These are phyloP conservation scores for Pouteria campechiana DNA, from an alignment of 179 eudicot species.

Conservation along the genomic window DNA sequence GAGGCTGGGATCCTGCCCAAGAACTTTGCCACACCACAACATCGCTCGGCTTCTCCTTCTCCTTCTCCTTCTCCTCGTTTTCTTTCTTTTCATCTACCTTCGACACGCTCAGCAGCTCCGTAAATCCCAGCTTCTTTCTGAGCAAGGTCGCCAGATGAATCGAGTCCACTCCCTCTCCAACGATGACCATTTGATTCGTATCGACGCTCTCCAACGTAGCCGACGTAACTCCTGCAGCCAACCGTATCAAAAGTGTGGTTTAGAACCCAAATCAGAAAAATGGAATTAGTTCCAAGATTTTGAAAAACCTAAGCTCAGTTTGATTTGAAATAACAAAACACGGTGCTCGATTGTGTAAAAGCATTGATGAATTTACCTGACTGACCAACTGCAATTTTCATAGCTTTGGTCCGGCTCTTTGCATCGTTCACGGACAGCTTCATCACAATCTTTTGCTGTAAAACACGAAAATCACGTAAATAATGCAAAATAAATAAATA, in stretches of 20 bases:
- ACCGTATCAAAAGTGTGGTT: neutral
- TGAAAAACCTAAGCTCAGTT: no score
- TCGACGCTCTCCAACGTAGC: conserved; percentile 7
- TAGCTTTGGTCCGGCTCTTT: conserved; percentile 11
- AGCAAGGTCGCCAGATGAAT: conserved; percentile 5
- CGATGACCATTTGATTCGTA: conserved; percentile 9
- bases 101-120: conserved; percentile 7
- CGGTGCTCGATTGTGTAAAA: no score
- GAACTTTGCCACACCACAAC: no score
- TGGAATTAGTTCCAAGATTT: no score
- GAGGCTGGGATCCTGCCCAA: no score
- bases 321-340: no score
- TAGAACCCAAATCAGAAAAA: no score
- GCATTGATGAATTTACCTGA: conserved; percentile 6
- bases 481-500: no score
- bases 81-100: conserved; percentile 5
- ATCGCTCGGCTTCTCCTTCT: no score
- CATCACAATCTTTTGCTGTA: conserved; percentile 14
- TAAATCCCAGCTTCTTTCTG: conserved; percentile 8
- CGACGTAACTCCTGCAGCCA: conserved; percentile 8
- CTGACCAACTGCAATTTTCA: conserved; percentile 3
- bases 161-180: conserved; percentile 12
- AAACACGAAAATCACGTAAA: no score
- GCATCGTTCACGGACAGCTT: conserved; percentile 2
- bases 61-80: neutral